These are phyloP conservation scores for Poronia punctata DNA, from an alignment of 495 filamentous ascomycete genomes.

Conservation along the genomic window DNA sequence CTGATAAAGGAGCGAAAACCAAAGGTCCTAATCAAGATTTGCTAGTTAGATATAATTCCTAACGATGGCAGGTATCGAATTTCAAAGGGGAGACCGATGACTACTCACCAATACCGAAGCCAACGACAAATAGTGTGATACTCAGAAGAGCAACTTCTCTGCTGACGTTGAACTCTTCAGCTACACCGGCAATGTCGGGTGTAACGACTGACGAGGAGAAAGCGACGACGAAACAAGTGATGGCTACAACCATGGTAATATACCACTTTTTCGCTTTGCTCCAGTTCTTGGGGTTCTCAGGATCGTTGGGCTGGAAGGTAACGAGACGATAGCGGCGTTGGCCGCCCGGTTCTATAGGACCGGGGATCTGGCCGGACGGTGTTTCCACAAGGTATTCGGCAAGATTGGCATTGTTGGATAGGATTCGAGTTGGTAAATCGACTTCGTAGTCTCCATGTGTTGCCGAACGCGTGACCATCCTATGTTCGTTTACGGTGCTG, in stretches of 20 bases:
- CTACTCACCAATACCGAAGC: constrained; percentile 60
- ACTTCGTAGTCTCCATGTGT: too few species aligned
- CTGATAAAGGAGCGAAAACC: constrained; percentile 71
- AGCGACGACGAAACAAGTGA: constrained; percentile 59
- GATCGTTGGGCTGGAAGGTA: constrained; percentile 59
- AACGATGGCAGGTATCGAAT: constrained; percentile 68
- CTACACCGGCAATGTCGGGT: constrained; percentile 55
- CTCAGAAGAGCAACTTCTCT: constrained; percentile 59
- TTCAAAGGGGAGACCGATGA: constrained; percentile 52
- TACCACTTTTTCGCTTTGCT: constrained; percentile 58
- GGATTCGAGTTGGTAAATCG: constrained; percentile 57
- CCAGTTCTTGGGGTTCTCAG: constrained; percentile 66
- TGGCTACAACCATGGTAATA: constrained; percentile 58
- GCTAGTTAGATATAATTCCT: constrained; percentile 15
- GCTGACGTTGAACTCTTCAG: constrained; percentile 54
- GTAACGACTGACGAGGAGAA: constrained; percentile 61
- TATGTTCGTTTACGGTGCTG: too few species aligned
- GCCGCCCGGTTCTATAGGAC: constrained; percentile 46
- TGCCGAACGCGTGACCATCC: too few species aligned
- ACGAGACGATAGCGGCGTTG: constrained; percentile 63
- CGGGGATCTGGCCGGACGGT: constrained; percentile 50
- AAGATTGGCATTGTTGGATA: constrained; percentile 53
- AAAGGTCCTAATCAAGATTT: constrained; percentile 50
- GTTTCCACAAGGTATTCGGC: constrained; percentile 60
- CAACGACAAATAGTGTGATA: constrained; percentile 70